These are phyloP conservation scores for Anthracocystis setariae DNA, from an alignment of 1,284 basidiomycete species.

Conservation along the genomic window DNA sequence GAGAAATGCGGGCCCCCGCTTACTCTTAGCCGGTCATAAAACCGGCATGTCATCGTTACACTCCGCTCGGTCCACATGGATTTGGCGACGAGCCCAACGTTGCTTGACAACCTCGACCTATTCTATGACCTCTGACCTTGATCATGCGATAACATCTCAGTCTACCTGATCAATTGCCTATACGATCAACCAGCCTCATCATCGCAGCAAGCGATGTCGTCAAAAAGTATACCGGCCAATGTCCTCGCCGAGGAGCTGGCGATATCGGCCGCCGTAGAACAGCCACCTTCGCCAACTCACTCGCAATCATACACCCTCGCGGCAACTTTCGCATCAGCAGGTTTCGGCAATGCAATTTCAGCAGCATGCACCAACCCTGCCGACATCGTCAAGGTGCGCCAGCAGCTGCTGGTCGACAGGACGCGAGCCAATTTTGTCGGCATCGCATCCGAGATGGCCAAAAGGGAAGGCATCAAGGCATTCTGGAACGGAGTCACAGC, in stretches of 20 bases:
- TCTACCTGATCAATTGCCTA: no score
- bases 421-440: slow-evolving; percentile 40
- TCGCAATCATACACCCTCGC: slow-evolving; percentile 26
- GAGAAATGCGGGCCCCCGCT: no score
- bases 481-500: slow-evolving; percentile 57
- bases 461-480: slow-evolving; percentile 36
- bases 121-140: no score
- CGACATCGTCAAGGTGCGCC: slow-evolving; percentile 60
- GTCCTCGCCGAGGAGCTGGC: slow-evolving; percentile 34
- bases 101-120: no score
- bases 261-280: slow-evolving; percentile 21
- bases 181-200: neutral
- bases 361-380: slow-evolving; percentile 54
- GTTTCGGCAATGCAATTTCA: slow-evolving; percentile 51
- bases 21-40: no score
- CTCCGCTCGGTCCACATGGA: no score
- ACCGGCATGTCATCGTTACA: no score
- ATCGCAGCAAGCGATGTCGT: neutral
- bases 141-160: no score
- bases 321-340: slow-evolving; percentile 51
- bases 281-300: slow-evolving; percentile 21
- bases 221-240: slow-evolving; percentile 15
- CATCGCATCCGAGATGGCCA: slow-evolving; percentile 38
- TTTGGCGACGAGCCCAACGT: no score
- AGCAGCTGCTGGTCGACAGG: slow-evolving; percentile 49